These are phyloP conservation scores for Chlorella ohadii DNA, from an alignment of 139 green algal species.

Conservation along the genomic window DNA sequence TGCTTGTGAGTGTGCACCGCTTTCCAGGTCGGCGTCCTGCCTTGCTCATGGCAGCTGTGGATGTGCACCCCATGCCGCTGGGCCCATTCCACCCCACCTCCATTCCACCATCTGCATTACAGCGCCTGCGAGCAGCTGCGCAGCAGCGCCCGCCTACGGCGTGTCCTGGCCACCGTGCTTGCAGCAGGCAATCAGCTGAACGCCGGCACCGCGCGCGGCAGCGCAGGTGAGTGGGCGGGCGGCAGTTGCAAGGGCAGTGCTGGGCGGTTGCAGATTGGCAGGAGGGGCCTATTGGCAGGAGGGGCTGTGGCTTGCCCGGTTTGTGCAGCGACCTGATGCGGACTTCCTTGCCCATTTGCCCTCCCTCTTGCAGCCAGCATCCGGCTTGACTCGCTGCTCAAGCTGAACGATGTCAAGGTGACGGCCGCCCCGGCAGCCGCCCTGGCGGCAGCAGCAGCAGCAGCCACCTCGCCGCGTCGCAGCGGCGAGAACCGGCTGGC, in stretches of 20 bases:
- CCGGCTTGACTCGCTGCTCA: slow-evolving; percentile 55
- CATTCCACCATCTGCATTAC: too few species aligned
- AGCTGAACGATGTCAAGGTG: slow-evolving; percentile 57
- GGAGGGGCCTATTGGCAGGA: too few species aligned
- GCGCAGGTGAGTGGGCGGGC: slow-evolving; percentile 12
- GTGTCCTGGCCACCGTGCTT: slow-evolving; percentile 38
- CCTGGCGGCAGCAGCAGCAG: neutral
- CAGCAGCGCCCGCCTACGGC: slow-evolving; percentile 38
- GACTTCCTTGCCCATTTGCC: too few species aligned
- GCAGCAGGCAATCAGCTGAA: slow-evolving; percentile 62
- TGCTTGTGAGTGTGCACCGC: neutral
- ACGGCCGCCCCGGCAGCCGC: neutral
- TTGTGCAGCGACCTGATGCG: too few species aligned
- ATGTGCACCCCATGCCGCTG: too few species aligned
- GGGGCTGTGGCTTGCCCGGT: too few species aligned
- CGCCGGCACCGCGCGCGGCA: slow-evolving; percentile 46
- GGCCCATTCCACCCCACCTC: too few species aligned
- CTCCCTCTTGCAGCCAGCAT: slow-evolving; percentile 9
- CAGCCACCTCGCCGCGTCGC: neutral
- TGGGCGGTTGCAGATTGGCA: too few species aligned
- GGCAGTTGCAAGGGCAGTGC: neutral
- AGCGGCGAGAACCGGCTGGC: neutral
- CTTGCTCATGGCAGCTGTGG: too few species aligned
- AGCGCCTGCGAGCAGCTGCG: slow-evolving; percentile 50
- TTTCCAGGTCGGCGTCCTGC: too few species aligned